Conservation (phyloP, 306 rosid species). For the Vachellia collinsii region DNA sequence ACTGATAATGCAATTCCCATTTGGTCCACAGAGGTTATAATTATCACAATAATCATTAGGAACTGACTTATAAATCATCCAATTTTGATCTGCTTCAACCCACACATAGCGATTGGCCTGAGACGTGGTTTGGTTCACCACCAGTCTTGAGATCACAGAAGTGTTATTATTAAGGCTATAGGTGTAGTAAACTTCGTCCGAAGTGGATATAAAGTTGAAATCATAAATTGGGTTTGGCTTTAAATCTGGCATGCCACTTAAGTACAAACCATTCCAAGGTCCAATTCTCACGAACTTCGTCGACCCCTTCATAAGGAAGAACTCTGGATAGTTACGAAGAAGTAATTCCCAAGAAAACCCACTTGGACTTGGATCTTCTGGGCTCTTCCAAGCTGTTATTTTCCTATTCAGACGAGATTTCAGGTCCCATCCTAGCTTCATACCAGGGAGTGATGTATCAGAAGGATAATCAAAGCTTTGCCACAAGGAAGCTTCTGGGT, state of each 20-base stretch:
- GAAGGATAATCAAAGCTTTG: conserved; percentile 60
- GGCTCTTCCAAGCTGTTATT: conserved; percentile 45
- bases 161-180: background rate
- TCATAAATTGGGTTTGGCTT: background rate
- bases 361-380: conserved; percentile 46
- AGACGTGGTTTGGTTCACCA: conserved; percentile 24
- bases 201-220: background rate
- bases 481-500: conserved; percentile 31
- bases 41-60: conserved; percentile 25
- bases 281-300: conserved; percentile 7
- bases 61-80: conserved; percentile 16
- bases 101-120: background rate
- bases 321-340: conserved; percentile 10
- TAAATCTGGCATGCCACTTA: conserved; percentile 15
- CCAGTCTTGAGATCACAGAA: conserved; percentile 19
- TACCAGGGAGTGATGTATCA: conserved; percentile 47
- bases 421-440: conserved; percentile 54
- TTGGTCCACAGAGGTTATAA: conserved; percentile 32
- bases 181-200: conserved; percentile 3
- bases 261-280: conserved; percentile 31
- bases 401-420: conserved; percentile 25
- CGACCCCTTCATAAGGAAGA: conserved; percentile 3
- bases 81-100: conserved; percentile 7
- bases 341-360: conserved; percentile 23
- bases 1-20: conserved; percentile 30